phyloP scores from a whole-genome alignment of 495 filamentous ascomycete genomes.

The Penicillium daleae region DNA sequence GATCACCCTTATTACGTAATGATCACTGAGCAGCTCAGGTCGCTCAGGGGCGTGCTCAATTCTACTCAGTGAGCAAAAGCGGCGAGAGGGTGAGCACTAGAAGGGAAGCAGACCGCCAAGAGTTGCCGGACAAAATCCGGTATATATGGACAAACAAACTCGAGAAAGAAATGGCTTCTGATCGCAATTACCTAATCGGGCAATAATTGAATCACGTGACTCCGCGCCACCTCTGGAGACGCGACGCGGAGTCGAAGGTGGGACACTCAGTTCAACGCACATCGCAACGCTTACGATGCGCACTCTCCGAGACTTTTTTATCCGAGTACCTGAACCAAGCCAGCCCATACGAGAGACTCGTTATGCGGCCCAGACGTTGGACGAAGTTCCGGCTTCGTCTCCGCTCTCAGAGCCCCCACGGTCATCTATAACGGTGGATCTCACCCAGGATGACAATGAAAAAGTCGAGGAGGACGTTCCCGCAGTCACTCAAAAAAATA shows the following conservation, averaged over 20 bases:
- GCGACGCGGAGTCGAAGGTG: conserved; percentile 25
- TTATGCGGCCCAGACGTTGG: background rate
- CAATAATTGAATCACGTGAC: conserved; percentile 26
- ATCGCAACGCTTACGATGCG: conserved; percentile 30
- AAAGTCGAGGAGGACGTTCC: conserved; percentile 4
- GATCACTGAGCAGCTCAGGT: too few species aligned
- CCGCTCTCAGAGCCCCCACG: conserved; percentile 41
- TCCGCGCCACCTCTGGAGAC: conserved; percentile 18
- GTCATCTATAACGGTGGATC: conserved; percentile 31
- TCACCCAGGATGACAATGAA: conserved; percentile 15
- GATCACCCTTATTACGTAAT: too few species aligned
- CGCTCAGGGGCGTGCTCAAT: too few species aligned
- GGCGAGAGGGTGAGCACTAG: too few species aligned
- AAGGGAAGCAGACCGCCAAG: too few species aligned
- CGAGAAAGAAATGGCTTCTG: background rate
- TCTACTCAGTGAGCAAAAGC: too few species aligned
- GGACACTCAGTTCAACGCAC: background rate
- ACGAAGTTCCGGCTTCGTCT: conserved; percentile 26
- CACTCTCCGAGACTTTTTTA: conserved; percentile 47
- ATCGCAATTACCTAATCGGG: background rate
- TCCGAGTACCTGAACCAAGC: background rate
- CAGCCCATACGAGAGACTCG: conserved; percentile 6
- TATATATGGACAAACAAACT: background rate
- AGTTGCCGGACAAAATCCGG: too few species aligned
- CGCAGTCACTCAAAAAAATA: conserved; percentile 23